Percentiles rank a stretch among this genome's conserved stretches.
These are phyloP conservation scores for Fusarium sp. DNA, from an alignment of 2,329 filamentous ascomycete genomes.

Conservation along the genomic window DNA sequence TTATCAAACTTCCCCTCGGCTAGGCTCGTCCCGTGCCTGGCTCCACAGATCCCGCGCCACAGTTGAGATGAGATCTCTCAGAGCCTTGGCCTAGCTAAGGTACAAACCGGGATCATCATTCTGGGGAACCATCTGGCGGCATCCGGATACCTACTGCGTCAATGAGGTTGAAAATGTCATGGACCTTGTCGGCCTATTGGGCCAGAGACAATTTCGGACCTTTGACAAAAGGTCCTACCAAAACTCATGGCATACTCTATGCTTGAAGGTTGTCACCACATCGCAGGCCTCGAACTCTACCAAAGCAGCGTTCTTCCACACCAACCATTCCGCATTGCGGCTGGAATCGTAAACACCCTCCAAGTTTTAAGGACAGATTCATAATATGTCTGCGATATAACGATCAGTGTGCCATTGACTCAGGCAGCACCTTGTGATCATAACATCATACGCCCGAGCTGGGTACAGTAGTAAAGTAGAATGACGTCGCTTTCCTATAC, in stretches of 20 bases:
- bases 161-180: slow-evolving; percentile 9
- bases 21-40: slow-evolving; percentile 42
- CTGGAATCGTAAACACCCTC: neutral
- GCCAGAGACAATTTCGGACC: slow-evolving; percentile 12
- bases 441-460: neutral
- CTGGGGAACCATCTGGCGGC: neutral
- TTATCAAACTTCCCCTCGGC: slow-evolving; percentile 9
- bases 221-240: slow-evolving; percentile 10
- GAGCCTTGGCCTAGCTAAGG: slow-evolving; percentile 14
- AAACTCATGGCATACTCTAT: slow-evolving; percentile 2
- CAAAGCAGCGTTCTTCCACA: neutral
- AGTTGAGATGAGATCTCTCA: slow-evolving; percentile 32
- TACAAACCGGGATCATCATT: slow-evolving; percentile 13
- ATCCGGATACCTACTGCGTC: slow-evolving; percentile 4
- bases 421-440: neutral
- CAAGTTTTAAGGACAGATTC: neutral
- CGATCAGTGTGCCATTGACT: neutral
- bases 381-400: neutral
- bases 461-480: neutral
- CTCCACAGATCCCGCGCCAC: slow-evolving; percentile 37
- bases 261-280: slow-evolving; percentile 24
- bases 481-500: slow-evolving; percentile 39
- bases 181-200: slow-evolving; percentile 24
- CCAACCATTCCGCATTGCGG: slow-evolving; percentile 1
- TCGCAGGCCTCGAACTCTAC: slow-evolving; percentile 31